These are phyloP conservation scores for Pleurotus djamor DNA, from an alignment of 768 basidiomycete genomes.

Conservation along the genomic window DNA sequence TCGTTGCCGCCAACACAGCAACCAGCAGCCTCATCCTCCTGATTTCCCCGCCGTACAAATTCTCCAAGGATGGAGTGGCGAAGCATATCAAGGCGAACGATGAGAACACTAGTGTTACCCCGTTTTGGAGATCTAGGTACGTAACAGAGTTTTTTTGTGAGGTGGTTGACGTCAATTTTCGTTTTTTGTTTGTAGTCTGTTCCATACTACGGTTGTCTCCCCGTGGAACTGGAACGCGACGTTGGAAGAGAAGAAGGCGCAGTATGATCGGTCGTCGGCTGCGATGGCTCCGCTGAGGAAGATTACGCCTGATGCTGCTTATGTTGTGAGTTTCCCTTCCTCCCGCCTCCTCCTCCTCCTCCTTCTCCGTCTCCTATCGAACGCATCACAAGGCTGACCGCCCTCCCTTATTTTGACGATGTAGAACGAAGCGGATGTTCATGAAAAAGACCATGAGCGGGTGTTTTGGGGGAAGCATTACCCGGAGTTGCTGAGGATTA, in stretches of 20 bases:
- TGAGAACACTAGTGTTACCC: slow-evolving; percentile 29
- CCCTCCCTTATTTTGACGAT: no score
- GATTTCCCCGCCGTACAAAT: slow-evolving; percentile 35
- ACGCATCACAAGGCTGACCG: no score
- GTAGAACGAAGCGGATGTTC: slow-evolving; percentile 50
- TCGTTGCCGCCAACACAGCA: slow-evolving; percentile 29
- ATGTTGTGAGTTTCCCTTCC: slow-evolving; percentile 40
- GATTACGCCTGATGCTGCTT: slow-evolving; percentile 44
- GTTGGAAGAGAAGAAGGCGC: slow-evolving; percentile 25
- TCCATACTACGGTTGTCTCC: slow-evolving; percentile 41
- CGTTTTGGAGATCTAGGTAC: slow-evolving; percentile 32
- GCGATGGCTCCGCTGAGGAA: slow-evolving; percentile 37
- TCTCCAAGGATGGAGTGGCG: slow-evolving; percentile 28
- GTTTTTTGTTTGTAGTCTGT: slow-evolving; percentile 35
- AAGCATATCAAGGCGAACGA: slow-evolving; percentile 2
- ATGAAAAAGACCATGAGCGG: slow-evolving; percentile 41
- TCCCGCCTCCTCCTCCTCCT: no score
- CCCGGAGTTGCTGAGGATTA: slow-evolving; percentile 33
- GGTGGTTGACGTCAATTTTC: not conserved
- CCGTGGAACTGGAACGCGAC: slow-evolving; percentile 48
- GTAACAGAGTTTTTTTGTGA: not conserved
- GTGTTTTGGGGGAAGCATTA: slow-evolving; percentile 47
- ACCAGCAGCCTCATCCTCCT: slow-evolving; percentile 40
- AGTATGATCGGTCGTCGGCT: slow-evolving; percentile 30
- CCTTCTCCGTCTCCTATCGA: no score